Evolutionary conservation across 139 green algal species (phyloP).

Genomic region (Coelastrella sp.): DNA sequence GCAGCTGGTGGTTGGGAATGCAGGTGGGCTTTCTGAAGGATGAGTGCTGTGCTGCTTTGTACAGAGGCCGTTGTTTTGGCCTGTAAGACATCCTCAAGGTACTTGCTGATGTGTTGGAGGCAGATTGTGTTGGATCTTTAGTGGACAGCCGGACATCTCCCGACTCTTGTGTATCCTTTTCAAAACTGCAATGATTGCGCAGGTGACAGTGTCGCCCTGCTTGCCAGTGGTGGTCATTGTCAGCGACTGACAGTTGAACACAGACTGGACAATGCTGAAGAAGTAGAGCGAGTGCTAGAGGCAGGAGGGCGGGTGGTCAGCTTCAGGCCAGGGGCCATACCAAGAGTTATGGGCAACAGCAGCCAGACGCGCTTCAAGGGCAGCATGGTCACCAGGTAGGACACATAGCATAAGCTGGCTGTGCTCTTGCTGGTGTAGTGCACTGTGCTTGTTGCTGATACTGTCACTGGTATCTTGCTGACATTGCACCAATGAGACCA

Average conservation of each 20-base stretch:
- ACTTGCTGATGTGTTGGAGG: no score
- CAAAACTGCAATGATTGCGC: not conserved
- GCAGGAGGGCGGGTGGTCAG: slow-evolving; percentile 44
- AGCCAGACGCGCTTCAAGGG: slow-evolving; percentile 38
- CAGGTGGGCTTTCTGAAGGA: not conserved
- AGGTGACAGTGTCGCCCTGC: slow-evolving; percentile 42
- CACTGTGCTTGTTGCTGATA: no score
- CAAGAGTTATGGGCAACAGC: slow-evolving; percentile 43
- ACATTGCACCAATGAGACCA: no score
- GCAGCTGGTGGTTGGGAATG: slow-evolving; percentile 41
- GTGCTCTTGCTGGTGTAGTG: no score
- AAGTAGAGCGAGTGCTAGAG: slow-evolving; percentile 41
- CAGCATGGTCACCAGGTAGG: slow-evolving; percentile 46
- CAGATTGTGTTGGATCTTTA: no score
- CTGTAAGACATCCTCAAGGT: no score
- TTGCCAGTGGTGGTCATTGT: not conserved
- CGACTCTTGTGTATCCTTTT: no score
- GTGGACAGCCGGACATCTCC: no score
- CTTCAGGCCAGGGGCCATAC: slow-evolving; percentile 7
- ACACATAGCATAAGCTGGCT: no score
- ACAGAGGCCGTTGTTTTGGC: no score
- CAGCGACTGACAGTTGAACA: slow-evolving; percentile 41
- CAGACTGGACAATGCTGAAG: slow-evolving; percentile 27
- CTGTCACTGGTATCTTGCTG: no score
- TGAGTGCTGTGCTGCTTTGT: not conserved